Evolutionary conservation across 2,329 filamentous ascomycete genomes (phyloP), one percentile per base, ranked within the genome.

Genomic region (Exophiala aquamarina): DNA sequence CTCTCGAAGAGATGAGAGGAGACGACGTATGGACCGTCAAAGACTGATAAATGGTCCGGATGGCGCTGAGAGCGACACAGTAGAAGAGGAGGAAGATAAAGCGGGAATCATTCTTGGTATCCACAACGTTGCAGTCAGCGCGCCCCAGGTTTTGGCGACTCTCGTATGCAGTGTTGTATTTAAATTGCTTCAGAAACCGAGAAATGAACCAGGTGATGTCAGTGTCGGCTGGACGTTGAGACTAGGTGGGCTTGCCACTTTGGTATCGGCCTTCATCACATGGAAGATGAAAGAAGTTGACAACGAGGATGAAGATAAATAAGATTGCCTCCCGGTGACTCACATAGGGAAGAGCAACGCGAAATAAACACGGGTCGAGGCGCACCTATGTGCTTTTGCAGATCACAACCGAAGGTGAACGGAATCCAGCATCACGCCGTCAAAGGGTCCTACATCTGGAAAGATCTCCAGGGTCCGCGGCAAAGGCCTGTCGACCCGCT

Each of bases 91-190:
- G 31, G 74, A 81, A 2, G 87, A 91, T 60, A 86, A 93, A 63
- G 89, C 90, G 3, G 90, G 92, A 33, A 87, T 96, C 32, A 89
- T 97, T 35, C 78, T 97, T 2, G 92, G 92, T 7, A 90, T 97
- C 44, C 92, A 97, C 73, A 97, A 97, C 66, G 92, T 97, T 70
- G 86, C 91, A 13, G 87, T 97, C 58, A 89, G 91, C 1, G 84
- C 89, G 4, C 92, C 92, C 1, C 92, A 97, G 65, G 91, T 96
- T 51, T 78, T 96, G 44, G 90, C 92, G 9, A 96, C 90, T 4
- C 71, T 96, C 20, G 82, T 87, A 18, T 92, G 88, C 50, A 90
- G 86, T 62, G 73, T 86, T 50, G 87, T 97, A 53, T 97, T 97
- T 72, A 84, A 82, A 62, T 72, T 85, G 32, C 79, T 92, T 61